Base-by-base conservation (phyloP, 176 grass and related monocot genomes). In the Oryza coarctata region DNA sequence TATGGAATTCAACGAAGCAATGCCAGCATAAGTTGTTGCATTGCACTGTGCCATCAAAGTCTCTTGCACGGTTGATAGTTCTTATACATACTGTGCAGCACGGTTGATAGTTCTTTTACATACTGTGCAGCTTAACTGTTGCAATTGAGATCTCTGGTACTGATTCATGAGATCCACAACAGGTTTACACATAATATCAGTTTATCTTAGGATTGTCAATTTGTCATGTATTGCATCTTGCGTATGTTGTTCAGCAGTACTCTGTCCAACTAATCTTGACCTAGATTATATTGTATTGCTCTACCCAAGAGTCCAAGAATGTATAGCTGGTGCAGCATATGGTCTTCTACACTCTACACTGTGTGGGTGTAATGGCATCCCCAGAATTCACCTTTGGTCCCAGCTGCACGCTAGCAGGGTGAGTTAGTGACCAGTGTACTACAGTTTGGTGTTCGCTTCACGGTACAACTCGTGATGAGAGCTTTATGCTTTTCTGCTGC, bases 401-500 rank as follows among this genome's bases (percentile, higher is more conserved):
- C 55, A 25, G 55, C 55, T 60, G 55, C 55, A 60, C n/a, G 11
- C n/a, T 60, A 60, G 55, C 9, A 55, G 6, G 6, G 47, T 15
- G 1, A 33, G 32, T 33, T 33, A 33, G 32, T 33, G 44, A 17
- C 1, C 17, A 47, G 49, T 60, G 55, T 23, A 23, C 22, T 25
- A 60, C 55, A 25, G 55, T 60, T 60, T 60, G 55, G 55, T 60
- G 55, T 58, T 23, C 25, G 55, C n/a, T 60, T 60, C 55, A n/a
- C n/a, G 55, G 55, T 60, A 60, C 55, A 60, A 60, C 55, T 61
- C 25, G 50, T 83, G 70, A 74, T 83, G 70, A 74, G 27, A 52
- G 30, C 57, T 60, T 83, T 83, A n/a, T 30, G 34, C 41, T 22
- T 83, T 65, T 41, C 28, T 49, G 40, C 71, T 66, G 41, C 30